Percentiles rank a stretch among this genome's conserved stretches.
Conservation (phyloP, 345 rosid species). For the Arabidopsis arenosa region DNA sequence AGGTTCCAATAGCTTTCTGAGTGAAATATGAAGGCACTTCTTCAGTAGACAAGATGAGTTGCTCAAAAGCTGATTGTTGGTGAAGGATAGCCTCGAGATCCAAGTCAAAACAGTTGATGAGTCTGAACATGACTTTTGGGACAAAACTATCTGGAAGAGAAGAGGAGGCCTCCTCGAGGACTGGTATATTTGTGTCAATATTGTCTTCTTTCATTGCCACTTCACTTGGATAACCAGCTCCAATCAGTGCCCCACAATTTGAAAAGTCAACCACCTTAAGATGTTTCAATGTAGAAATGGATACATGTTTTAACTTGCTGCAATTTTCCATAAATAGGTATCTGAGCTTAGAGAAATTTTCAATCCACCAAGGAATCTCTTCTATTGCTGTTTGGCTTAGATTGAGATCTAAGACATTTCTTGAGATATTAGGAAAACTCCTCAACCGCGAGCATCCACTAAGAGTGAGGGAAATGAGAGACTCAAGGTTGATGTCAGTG, state of each 20-base stretch:
- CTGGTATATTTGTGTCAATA: background rate
- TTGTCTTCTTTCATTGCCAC: background rate
- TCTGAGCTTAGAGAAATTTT: background rate
- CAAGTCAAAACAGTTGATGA: background rate
- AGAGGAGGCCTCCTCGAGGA: background rate
- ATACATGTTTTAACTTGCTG: background rate
- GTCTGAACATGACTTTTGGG: background rate
- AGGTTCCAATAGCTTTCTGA: background rate
- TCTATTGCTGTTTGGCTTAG: no score
- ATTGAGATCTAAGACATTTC: background rate
- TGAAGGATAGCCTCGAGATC: background rate
- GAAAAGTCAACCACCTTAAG: background rate
- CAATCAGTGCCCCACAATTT: background rate
- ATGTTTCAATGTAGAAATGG: background rate
- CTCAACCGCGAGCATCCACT: conserved; percentile 17
- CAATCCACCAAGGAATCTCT: conserved; percentile 7
- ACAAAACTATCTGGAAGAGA: background rate
- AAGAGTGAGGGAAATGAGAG: background rate
- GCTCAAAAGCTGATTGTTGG: no score
- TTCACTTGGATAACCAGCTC: background rate
- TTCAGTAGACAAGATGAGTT: background rate
- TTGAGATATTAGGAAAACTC: conserved; percentile 32
- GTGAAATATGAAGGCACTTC: conserved; percentile 8
- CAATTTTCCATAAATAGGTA: background rate
- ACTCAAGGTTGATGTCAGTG: background rate